phyloP scores from a whole-genome alignment of 2,329 filamentous ascomycete species.

The Alternaria arbusti region DNA sequence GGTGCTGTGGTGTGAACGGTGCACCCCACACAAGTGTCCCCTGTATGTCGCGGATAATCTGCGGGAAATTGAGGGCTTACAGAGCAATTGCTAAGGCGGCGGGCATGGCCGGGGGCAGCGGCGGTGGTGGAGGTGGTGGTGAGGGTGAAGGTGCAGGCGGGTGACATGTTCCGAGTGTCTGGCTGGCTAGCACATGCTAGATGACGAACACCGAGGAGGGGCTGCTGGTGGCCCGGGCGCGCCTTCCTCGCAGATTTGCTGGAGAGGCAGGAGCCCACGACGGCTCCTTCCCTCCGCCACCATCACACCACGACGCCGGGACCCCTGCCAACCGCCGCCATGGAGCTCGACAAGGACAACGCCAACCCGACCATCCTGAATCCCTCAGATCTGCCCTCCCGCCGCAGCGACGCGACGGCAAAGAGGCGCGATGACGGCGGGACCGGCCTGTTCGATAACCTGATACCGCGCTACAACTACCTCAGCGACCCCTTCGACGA shows the following conservation, averaged over 20 bases:
- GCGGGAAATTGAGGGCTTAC: constrained; percentile 23
- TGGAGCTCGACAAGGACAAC: constrained; percentile 65
- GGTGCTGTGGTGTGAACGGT: constrained; percentile 4
- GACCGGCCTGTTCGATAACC: constrained; percentile 61
- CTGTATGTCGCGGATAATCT: constrained; percentile 25
- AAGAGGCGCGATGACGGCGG: constrained; percentile 55
- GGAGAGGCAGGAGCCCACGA: constrained; percentile 15
- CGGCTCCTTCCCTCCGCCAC: constrained; percentile 11
- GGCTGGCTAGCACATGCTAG: constrained; percentile 6
- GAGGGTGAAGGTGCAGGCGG: constrained; percentile 8
- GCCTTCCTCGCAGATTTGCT: constrained; percentile 5
- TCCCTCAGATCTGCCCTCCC: constrained; percentile 84
- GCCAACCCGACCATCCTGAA: constrained; percentile 94
- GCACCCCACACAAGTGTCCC: constrained; percentile 26
- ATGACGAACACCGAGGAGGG: constrained; percentile 3
- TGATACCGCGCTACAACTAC: constrained; percentile 58
- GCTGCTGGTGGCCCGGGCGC: constrained; percentile 1
- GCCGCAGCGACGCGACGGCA: constrained; percentile 58
- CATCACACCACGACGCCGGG: background rate
- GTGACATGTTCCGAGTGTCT: constrained; percentile 11
- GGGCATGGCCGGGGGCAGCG: background rate
- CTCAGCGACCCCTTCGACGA: constrained; percentile 57
- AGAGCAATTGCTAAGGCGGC: constrained; percentile 20
- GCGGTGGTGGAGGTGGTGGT: background rate
- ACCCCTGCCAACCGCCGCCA: constrained; percentile 16